Percentiles rank a stretch among this genome's conserved stretches.
Conservation (phyloP, 2,329 filamentous ascomycete genomes). For the Colletotrichum eremochloae region DNA sequence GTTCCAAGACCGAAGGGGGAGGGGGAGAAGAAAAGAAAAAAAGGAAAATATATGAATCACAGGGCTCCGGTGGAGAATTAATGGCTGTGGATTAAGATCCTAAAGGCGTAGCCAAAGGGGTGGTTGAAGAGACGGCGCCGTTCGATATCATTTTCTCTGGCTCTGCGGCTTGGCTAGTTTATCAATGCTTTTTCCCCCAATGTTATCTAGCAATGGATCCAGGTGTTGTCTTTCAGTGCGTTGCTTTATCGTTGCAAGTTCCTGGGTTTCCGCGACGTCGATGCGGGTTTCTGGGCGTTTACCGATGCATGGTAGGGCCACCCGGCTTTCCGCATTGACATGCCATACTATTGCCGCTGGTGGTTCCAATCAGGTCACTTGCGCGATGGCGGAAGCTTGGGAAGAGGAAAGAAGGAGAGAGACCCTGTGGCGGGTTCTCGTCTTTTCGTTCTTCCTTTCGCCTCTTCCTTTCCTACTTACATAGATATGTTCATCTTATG, state of each 20-base stretch:
- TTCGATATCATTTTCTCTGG: not conserved
- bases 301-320: conserved; percentile 9
- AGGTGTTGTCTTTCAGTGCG: not conserved
- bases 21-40: not conserved
- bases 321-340: conserved; percentile 14
- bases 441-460: not conserved
- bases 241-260: conserved; percentile 1
- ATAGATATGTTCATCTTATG: too few relatives aligned
- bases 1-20: not conserved
- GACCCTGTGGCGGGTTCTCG: not conserved
- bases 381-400: conserved; percentile 1
- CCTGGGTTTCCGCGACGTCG: not conserved
- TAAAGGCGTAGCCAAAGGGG: not conserved
- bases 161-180: too few relatives aligned
- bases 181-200: not conserved
- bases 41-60: not conserved
- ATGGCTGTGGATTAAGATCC: not conserved
- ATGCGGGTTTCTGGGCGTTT: conserved; percentile 2
- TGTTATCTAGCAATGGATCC: not conserved
- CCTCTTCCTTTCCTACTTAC: not conserved
- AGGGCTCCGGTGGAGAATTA: conserved; percentile 6
- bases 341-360: not conserved
- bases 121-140: not conserved
- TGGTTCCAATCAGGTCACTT: not conserved
- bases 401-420: not conserved